These are phyloP conservation scores for Diaporthe sp. DNA, from an alignment of 2,329 filamentous ascomycete genomes.

Conservation along the genomic window DNA sequence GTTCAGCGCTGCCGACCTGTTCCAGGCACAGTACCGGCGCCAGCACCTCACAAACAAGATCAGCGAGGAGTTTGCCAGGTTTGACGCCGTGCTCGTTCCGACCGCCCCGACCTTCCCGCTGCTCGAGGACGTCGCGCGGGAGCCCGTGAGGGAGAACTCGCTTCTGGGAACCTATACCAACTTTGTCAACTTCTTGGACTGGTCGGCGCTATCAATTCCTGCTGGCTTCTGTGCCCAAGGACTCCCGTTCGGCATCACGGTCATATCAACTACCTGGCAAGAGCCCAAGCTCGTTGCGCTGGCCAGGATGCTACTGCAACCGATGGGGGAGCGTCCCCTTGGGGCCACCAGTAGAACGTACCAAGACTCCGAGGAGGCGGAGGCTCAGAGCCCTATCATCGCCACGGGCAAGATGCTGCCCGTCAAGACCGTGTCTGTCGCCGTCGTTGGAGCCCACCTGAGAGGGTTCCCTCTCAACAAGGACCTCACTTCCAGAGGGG, in stretches of 20 bases:
- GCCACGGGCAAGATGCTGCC: not conserved
- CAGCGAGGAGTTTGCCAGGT: not conserved
- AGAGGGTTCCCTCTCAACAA: not conserved
- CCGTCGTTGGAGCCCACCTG: not conserved
- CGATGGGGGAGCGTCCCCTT: not conserved
- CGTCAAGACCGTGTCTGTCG: not conserved
- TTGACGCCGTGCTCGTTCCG: not conserved
- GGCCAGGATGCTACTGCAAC: not conserved
- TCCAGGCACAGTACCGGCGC: not conserved
- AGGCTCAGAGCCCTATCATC: not conserved
- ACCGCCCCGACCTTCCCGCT: not conserved
- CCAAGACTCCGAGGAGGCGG: not conserved
- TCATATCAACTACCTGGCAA: not conserved
- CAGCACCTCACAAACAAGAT: not conserved
- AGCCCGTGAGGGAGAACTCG: not conserved
- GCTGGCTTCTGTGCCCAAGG: not conserved
- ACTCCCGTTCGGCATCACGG: not conserved
- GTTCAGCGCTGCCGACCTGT: not conserved
- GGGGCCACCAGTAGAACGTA: not conserved
- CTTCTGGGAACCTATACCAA: not conserved
- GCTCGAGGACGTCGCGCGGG: not conserved
- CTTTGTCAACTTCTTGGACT: not conserved
- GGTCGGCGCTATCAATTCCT: not conserved
- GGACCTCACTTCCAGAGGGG: not conserved
- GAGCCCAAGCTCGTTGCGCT: not conserved